Base-by-base conservation (phyloP, 2,329 filamentous ascomycete genomes). In the Lecanicillium sp. region DNA sequence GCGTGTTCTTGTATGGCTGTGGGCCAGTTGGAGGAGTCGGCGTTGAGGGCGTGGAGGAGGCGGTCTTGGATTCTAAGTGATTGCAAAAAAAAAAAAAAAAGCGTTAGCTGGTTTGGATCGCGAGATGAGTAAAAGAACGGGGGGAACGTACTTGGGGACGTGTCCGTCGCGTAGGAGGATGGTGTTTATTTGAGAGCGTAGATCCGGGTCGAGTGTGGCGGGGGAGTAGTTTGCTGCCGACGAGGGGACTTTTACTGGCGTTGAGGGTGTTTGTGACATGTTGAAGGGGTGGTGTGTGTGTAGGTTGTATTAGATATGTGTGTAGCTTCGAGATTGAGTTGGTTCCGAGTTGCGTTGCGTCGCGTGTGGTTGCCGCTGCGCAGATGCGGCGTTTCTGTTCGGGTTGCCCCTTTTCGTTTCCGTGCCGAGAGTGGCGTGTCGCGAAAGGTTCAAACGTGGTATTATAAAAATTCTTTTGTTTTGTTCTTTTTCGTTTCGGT, bases 151-250 rank as follows among this genome's bases (percentile, higher is more conserved):
- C 78, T 73, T 77, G 33, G 65, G 57, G 17, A 80, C 69, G 45
- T 80, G 71, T 3, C 77, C 77, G 33, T 78, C 75, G 29, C 66
- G 64, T 25, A 81, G 62, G 17, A 82, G 59, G 11, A 74, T 50
- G 9, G 66, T 64, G 52, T 82, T 81, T 50, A 82, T 75, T 48
- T 79, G 69, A 3, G 76, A 80, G 16, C 78, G 66, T 41, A 81
- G 58, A 42, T 81, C 77, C 6, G 71, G 65, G 48, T 82, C 78
- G 41, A 76, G 67, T 8, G 74, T 81, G 5, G 74, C 73, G 35
- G 72, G 62, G 13, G 75, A 73, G 57, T 81, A 77, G 48, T 66
- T 71, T 3, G 75, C 65, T n/a, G 73, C 73, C 22, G 72, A 70
- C 6, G 71, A 59, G 12, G 78, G 73, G 35, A 81, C 73, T 53